These are phyloP conservation scores for Clarireedia sp. DNA, from an alignment of 2,329 filamentous ascomycete genomes.

Conservation along the genomic window DNA sequence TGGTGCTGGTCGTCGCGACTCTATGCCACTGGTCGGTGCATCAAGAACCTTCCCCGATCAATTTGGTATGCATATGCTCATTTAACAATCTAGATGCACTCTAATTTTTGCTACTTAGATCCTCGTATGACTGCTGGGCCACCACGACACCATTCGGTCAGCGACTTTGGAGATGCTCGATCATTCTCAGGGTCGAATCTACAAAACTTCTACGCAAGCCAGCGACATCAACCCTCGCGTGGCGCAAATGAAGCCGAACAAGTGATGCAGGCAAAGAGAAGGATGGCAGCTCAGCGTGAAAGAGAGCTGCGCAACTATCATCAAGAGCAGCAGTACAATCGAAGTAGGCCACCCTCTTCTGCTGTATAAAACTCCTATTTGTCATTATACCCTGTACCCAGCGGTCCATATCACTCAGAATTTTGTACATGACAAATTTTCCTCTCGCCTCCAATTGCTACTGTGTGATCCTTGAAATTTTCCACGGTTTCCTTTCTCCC, in stretches of 20 bases:
- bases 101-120: slow-evolving; percentile 42
- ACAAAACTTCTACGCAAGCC: slow-evolving; percentile 88
- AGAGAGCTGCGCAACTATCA: slow-evolving; percentile 99
- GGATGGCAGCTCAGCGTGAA: slow-evolving; percentile 98
- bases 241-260: slow-evolving; percentile 88
- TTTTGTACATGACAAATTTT: slow-evolving; percentile 31
- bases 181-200: slow-evolving; percentile 69
- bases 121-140: slow-evolving; percentile 57
- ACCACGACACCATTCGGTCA: slow-evolving; percentile 74
- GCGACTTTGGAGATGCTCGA: slow-evolving; percentile 68
- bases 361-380: slow-evolving; percentile 44
- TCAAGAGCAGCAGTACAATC: slow-evolving; percentile 99
- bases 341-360: slow-evolving; percentile 85
- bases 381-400: slow-evolving; percentile 27
- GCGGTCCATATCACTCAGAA: slow-evolving; percentile 25
- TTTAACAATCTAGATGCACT: background rate
- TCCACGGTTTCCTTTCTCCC: slow-evolving; percentile 11
- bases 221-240: slow-evolving; percentile 82
- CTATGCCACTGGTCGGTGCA: slow-evolving; percentile 54
- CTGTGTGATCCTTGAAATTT: slow-evolving; percentile 31
- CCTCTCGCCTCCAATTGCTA: slow-evolving; percentile 26
- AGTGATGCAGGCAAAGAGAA: slow-evolving; percentile 97
- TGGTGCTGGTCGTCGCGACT: slow-evolving; percentile 69
- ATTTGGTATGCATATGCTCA: slow-evolving; percentile 44
- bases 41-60: slow-evolving; percentile 46